phyloP scores from a whole-genome alignment of 805 yeast species.

The Kazachstania psychrophila region DNA sequence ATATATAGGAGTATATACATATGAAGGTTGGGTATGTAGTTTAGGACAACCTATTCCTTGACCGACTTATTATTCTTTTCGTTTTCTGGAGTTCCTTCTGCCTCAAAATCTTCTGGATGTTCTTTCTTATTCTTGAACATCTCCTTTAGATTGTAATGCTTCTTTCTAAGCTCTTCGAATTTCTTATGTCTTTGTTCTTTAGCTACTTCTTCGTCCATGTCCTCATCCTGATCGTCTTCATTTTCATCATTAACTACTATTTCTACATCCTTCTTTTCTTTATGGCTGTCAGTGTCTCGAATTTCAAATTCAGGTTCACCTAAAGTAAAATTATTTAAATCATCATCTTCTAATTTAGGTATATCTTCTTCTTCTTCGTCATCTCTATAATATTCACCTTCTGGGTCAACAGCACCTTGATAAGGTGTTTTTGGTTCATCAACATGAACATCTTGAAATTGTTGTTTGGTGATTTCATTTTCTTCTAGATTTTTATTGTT shows the following conservation, averaged over 20 bases:
- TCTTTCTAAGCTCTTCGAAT: constrained; percentile 72
- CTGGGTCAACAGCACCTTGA: constrained; percentile 79
- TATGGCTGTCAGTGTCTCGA: constrained; percentile 19
- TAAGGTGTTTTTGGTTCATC: constrained; percentile 96
- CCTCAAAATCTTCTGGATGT: constrained; percentile 18
- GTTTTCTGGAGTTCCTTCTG: constrained; percentile 22
- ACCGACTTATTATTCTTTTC: constrained; percentile 30
- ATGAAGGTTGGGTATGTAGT: no score
- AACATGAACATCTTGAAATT: constrained; percentile 42
- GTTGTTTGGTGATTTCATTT: constrained; percentile 59
- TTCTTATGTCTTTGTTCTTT: constrained; percentile 54
- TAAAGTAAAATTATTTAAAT: constrained; percentile 43
- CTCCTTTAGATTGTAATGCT: constrained; percentile 59
- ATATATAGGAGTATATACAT: no score
- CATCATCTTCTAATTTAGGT: constrained; percentile 23
- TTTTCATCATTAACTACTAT: constrained; percentile 34
- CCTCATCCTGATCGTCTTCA: constrained; percentile 33
- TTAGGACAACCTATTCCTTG: no score
- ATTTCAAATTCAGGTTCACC: constrained; percentile 48
- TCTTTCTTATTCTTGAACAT: constrained; percentile 26
- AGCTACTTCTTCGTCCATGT: constrained; percentile 31
- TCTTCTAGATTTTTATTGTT: constrained; percentile 68
- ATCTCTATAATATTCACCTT: constrained; percentile 66
- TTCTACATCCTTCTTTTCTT: constrained; percentile 26
- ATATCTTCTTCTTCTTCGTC: constrained; percentile 49